Conservation (phyloP, 768 basidiomycete species). For the Rhodotorula toruloides region DNA sequence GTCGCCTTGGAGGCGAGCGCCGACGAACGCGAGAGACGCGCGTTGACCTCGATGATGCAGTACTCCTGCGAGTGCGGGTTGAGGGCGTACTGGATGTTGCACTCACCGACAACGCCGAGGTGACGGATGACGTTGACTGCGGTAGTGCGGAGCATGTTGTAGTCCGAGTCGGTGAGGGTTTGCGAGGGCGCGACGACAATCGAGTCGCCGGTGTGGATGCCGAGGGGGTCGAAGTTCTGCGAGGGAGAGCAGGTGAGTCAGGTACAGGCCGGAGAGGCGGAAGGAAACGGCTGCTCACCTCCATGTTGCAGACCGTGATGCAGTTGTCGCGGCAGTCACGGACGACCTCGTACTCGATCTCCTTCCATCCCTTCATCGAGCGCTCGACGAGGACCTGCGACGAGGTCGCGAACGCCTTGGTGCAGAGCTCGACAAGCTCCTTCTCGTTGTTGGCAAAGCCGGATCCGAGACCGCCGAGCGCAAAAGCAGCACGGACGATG, state of each 20-base stretch:
- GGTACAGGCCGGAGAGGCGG: constrained; percentile 3
- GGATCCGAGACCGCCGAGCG: constrained; percentile 88
- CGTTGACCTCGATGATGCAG: constrained; percentile 98
- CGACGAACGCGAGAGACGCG: constrained; percentile 95
- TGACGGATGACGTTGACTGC: constrained; percentile 99
- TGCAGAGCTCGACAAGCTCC: constrained; percentile 81
- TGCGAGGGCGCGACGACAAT: constrained; percentile 98
- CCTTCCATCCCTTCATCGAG: constrained; percentile 99
- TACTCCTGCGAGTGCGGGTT: constrained; percentile 93
- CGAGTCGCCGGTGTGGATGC: constrained; percentile 97
- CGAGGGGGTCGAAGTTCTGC: constrained; percentile 97
- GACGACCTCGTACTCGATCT: constrained; percentile 99
- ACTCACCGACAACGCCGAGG: constrained; percentile 93
- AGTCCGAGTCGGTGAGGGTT: constrained; percentile 96
- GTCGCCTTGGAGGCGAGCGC: constrained; percentile 97
- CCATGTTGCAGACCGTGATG: constrained; percentile 99
- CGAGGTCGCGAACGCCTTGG: constrained; percentile 93
- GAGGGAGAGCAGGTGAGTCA: constrained; percentile 1
- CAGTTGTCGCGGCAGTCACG: constrained; percentile 96
- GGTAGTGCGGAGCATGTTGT: constrained; percentile 97
- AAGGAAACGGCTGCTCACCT: constrained; percentile 57
- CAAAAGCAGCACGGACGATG: constrained; percentile 93
- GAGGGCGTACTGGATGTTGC: constrained; percentile 97
- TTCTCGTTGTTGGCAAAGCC: constrained; percentile 92
- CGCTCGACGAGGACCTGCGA: constrained; percentile 98